These are phyloP conservation scores for Neonectria magnoliae DNA, from an alignment of 2,329 filamentous ascomycete species.

Conservation along the genomic window DNA sequence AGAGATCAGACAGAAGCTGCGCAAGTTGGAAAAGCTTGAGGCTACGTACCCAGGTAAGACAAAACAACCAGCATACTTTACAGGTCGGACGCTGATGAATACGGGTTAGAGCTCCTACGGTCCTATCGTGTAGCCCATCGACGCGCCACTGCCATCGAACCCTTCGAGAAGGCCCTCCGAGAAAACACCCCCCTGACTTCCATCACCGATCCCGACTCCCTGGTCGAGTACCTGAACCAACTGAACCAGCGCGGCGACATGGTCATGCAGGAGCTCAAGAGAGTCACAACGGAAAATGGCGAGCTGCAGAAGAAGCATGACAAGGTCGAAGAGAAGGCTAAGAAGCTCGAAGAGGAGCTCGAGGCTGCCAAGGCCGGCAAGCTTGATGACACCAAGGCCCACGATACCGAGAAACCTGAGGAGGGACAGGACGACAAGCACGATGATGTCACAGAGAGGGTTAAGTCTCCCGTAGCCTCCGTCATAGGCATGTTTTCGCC, in stretches of 20 bases:
- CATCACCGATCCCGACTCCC: conserved; percentile 83
- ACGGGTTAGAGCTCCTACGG: conserved; percentile 74
- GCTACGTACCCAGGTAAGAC: conserved; percentile 80
- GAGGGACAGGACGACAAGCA: conserved; percentile 46
- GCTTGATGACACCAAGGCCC: conserved; percentile 34
- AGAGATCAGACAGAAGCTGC: conserved; percentile 79
- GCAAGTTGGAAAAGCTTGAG: conserved; percentile 91
- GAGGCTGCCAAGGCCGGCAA: conserved; percentile 56
- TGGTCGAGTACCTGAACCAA: conserved; percentile 91
- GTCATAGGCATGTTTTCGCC: conserved; percentile 62
- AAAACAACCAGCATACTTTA: neutral
- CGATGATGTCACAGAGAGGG: conserved; percentile 39
- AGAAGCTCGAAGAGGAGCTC: conserved; percentile 71
- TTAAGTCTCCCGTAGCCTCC: conserved; percentile 59
- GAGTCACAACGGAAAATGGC: conserved; percentile 84
- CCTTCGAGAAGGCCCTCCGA: conserved; percentile 89
- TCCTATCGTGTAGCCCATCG: conserved; percentile 94
- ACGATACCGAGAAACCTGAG: conserved; percentile 45
- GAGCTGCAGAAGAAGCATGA: conserved; percentile 79
- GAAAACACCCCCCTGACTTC: conserved; percentile 93
- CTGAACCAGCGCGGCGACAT: conserved; percentile 88
- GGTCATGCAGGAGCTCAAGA: conserved; percentile 92
- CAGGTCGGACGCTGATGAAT: conserved; percentile 13
- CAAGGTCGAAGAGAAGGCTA: conserved; percentile 71
- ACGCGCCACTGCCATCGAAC: conserved; percentile 86